These are phyloP conservation scores for Zizania latifolia DNA, from an alignment of 176 grass and related monocot genomes.

Conservation along the genomic window DNA sequence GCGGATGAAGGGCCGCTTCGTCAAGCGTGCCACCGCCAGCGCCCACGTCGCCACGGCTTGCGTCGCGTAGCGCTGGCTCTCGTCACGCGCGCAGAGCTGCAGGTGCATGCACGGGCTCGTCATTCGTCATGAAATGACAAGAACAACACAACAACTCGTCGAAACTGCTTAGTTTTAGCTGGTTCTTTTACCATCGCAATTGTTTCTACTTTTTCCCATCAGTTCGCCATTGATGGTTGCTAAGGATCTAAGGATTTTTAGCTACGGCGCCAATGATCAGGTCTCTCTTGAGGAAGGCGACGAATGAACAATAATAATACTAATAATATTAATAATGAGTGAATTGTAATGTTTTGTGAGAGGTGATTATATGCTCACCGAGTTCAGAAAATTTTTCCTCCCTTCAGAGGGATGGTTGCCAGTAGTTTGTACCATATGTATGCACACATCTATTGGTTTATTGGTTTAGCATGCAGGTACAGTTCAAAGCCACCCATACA, in stretches of 20 bases:
- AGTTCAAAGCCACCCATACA: background rate
- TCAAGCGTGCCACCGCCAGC: slow-evolving; percentile 46
- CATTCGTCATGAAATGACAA: slow-evolving; percentile 26
- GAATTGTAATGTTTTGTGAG: slow-evolving; percentile 19
- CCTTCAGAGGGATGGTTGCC: background rate
- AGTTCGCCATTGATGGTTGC: background rate
- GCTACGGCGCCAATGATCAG: background rate
- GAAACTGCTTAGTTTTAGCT: slow-evolving; percentile 35
- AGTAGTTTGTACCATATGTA: background rate
- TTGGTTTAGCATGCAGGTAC: background rate
- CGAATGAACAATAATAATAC: slow-evolving; percentile 5
- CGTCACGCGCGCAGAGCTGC: background rate
- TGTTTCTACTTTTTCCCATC: background rate
- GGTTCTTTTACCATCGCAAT: background rate
- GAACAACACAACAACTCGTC: slow-evolving; percentile 54
- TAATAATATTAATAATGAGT: slow-evolving; percentile 5
- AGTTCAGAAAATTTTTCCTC: background rate
- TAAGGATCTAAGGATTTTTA: background rate
- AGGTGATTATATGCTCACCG: background rate
- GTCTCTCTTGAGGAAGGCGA: background rate
- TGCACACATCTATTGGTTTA: background rate
- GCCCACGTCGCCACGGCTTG: slow-evolving; percentile 28
- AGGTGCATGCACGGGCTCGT: background rate
- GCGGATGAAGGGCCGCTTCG: slow-evolving; percentile 91
- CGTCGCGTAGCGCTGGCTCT: slow-evolving; percentile 21